Percentiles rank a stretch among this genome's conserved stretches.
Evolutionary conservation across 345 rosid genomes (phyloP).

Genomic region (Limnanthes douglasii): DNA sequence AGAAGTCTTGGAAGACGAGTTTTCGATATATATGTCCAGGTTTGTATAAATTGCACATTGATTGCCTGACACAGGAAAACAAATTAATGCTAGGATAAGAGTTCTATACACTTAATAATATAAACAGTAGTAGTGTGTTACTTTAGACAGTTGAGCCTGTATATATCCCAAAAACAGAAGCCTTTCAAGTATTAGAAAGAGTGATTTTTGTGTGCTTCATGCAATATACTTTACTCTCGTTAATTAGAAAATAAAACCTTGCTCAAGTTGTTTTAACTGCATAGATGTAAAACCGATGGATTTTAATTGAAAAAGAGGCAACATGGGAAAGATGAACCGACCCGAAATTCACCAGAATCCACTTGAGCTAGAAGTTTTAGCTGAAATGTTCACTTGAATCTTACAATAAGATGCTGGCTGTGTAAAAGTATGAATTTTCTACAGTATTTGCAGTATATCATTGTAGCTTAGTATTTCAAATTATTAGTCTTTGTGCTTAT

Average conservation of each 20-base stretch:
- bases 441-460: too few relatives aligned
- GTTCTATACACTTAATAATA: too few relatives aligned
- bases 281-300: too few relatives aligned
- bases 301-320: too few relatives aligned
- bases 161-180: slow-evolving; percentile 1
- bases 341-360: too few relatives aligned
- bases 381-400: too few relatives aligned
- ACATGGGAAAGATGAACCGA: too few relatives aligned
- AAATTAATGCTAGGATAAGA: not conserved
- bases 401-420: too few relatives aligned
- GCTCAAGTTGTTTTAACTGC: slow-evolving; percentile 4
- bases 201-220: slow-evolving; percentile 1
- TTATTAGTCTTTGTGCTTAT: not conserved
- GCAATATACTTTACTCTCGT: not conserved
- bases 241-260: slow-evolving; percentile 3
- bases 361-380: too few relatives aligned
- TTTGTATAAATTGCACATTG: slow-evolving; percentile 5
- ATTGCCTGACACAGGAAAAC: not conserved
- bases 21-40: slow-evolving; percentile 38
- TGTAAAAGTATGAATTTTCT: too few relatives aligned
- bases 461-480: too few relatives aligned
- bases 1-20: slow-evolving; percentile 30
- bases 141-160: not conserved
- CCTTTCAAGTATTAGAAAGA: slow-evolving; percentile 3
- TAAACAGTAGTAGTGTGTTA: too few relatives aligned